A percentile compares a stretch with the other conserved stretches of the same genome.
These are phyloP conservation scores for Xylaria sp. DNA, from an alignment of 495 filamentous ascomycete species.

Conservation along the genomic window DNA sequence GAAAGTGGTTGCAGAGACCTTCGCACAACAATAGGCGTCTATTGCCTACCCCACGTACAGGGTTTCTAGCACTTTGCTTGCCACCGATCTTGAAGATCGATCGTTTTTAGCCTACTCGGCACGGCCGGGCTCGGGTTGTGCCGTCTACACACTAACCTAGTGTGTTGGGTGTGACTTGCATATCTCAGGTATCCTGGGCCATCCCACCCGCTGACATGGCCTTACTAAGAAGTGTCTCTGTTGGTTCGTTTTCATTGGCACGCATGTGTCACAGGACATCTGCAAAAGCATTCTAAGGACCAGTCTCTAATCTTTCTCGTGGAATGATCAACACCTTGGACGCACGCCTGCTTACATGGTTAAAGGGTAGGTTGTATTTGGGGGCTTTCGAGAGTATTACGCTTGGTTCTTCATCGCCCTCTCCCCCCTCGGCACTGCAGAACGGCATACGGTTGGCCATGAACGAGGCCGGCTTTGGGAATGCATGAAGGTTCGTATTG, in stretches of 20 bases:
- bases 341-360: neutral
- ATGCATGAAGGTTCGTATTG: neutral
- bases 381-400: neutral
- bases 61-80: no score
- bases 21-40: no score
- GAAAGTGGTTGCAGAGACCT: no score
- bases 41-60: no score
- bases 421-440: neutral
- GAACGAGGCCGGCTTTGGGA: neutral
- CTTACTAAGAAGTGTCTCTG: neutral
- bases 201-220: no score
- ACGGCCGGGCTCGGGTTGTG: neutral
- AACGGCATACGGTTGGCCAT: neutral
- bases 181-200: neutral
- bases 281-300: neutral
- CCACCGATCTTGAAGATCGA: neutral
- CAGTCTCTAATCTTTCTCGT: neutral
- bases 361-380: neutral
- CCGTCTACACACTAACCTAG: neutral
- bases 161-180: neutral
- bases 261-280: neutral
- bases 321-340: neutral
- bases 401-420: neutral
- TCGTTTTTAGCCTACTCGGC: neutral
- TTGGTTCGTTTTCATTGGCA: neutral